Evolutionary conservation across 2,329 filamentous ascomycete species (phyloP).

Genomic region (Fusarium papillatum): DNA sequence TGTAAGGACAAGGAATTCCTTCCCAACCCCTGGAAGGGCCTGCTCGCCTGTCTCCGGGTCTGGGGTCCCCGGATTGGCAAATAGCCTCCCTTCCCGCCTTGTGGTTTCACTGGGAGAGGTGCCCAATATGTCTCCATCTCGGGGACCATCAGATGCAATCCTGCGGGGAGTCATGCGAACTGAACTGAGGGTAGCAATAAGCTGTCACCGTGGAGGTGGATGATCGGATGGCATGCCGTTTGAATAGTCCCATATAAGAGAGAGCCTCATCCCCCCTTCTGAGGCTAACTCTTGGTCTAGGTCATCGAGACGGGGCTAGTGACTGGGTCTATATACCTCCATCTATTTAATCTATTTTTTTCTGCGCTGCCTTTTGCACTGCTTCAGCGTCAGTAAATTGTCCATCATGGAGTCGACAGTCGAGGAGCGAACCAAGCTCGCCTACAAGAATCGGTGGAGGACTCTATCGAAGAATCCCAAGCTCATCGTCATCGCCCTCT

Average conservation of each 20-base stretch:
- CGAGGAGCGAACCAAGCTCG: constrained; percentile 34
- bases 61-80: constrained; percentile 42
- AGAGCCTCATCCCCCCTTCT: not conserved
- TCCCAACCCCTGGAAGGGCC: not conserved
- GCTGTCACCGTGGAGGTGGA: not conserved
- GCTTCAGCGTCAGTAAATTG: not conserved
- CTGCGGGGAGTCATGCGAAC: constrained; percentile 6
- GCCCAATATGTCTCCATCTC: constrained; percentile 1
- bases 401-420: constrained; percentile 32
- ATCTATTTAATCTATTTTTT: not conserved
- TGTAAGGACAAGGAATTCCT: not conserved
- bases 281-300: not conserved
- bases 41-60: constrained; percentile 17
- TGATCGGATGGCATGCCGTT: not conserved
- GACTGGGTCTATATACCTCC: not conserved
- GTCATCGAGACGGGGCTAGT: not conserved
- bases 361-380: not conserved
- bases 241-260: not conserved
- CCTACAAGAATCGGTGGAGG: constrained; percentile 40
- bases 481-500: constrained; percentile 39
- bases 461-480: constrained; percentile 42
- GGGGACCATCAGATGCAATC: not conserved
- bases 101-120: not conserved
- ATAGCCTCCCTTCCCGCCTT: not conserved
- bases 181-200: not conserved